Base-by-base conservation (phyloP, 1,284 basidiomycete species). In the Athelia sp. region DNA sequence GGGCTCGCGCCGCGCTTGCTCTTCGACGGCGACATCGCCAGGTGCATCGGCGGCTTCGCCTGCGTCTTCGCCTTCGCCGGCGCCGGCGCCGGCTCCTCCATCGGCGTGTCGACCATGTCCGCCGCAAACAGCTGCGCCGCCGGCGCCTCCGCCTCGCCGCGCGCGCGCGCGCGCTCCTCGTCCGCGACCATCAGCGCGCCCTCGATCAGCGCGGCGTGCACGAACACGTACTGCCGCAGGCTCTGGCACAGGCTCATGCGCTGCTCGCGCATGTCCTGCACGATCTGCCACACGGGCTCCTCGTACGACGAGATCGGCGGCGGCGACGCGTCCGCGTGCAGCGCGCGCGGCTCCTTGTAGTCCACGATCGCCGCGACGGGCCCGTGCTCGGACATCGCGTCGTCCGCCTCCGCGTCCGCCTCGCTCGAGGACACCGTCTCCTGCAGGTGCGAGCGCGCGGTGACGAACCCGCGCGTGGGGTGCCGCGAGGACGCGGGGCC, bases 201-300 rank as follows among this genome's bases (percentile, higher is more conserved):
- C 62, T 91, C 86, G 49, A 94, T 82, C 53, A 95, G 79, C 15
- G 87, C 90, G 29, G 85, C 83, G 62, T 95, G 90, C 23, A 93
- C 88, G 63, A 94, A 95, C 19, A 94, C 82, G 61, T 93, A 95
- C 69, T 95, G 92, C 52, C 92, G 73, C 60, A 94, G 67, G 61
- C 85, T 92, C 72, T 93, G 92, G 58, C 91, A 93, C 51, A 95
- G 67, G 59, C 89, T 92, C 92, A 95, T 95, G 46, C 92, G 73
- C 68, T 95, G 92, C 62, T 93, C 84, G 45, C 92, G 78, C 87
- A 95, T 93, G 60, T 92, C 90, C 64, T 90, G 87, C 23, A 95
- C 71, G 2, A 94, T 79, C 49, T 82, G 76, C 60, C 78, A 78
- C 35, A 95, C 79, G 3, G 92, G 92, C 51, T 90, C 84, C 31